A percentile compares a stretch with the other conserved stretches of the same genome.
phyloP scores from a whole-genome alignment of 495 filamentous ascomycete genomes.

The Filosporella fistucella region DNA sequence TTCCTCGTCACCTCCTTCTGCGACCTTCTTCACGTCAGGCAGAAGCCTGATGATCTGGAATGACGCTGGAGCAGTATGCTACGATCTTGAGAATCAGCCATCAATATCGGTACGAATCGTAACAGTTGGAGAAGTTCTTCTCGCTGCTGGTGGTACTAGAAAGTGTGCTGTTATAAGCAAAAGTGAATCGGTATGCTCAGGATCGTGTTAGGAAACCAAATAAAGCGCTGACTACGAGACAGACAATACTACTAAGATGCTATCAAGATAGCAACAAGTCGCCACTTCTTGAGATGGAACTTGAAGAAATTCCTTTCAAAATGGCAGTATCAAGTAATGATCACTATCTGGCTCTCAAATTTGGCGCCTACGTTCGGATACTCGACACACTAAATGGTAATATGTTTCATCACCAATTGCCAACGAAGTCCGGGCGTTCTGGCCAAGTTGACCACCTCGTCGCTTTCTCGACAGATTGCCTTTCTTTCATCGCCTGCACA shows the following conservation, averaged over 20 bases:
- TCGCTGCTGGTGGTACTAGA: constrained; percentile 5
- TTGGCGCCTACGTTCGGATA: constrained; percentile 3
- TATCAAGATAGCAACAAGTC: not conserved
- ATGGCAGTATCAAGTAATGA: constrained; percentile 6
- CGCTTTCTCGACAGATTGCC: constrained; percentile 4
- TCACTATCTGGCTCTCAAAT: constrained; percentile 5
- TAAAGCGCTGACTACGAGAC: not conserved
- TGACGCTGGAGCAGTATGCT: not conserved
- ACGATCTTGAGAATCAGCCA: constrained; percentile 1
- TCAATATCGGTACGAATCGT: not conserved
- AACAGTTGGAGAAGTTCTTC: constrained; percentile 2
- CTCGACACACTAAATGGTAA: not conserved
- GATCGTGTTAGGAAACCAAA: too few species aligned
- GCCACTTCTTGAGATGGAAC: constrained; percentile 1
- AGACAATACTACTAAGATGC: not conserved
- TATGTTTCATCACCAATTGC: not conserved
- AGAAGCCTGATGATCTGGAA: constrained; percentile 3
- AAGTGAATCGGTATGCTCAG: not conserved
- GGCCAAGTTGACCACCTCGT: constrained; percentile 6
- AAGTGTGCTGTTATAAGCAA: not conserved
- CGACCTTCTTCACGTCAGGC: constrained; percentile 4
- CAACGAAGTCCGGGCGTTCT: not conserved
- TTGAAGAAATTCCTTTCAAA: constrained; percentile 3
- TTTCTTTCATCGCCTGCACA: constrained; percentile 1
- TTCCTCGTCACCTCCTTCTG: not conserved